Conservation (phyloP, 139 green algal species). For the Chlorella sp. region DNA sequence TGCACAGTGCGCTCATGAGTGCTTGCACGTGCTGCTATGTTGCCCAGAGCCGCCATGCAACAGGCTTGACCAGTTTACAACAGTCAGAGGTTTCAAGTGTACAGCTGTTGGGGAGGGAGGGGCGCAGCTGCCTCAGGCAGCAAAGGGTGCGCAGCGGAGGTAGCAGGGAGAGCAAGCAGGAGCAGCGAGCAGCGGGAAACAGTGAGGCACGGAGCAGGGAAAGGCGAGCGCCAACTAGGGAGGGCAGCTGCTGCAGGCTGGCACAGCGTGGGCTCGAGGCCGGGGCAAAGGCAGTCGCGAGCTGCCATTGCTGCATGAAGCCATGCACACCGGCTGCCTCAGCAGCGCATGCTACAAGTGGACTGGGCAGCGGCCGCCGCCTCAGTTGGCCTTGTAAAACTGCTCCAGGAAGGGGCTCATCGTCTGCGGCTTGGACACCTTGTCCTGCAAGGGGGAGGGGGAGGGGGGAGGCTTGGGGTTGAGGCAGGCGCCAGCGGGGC, state of each 20-base stretch:
- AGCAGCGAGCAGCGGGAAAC: neutral
- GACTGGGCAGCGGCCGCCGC: neutral
- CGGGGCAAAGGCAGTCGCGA: too few relatives aligned
- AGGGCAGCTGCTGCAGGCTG: neutral
- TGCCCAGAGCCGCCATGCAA: too few relatives aligned
- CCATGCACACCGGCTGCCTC: neutral
- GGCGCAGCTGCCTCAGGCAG: constrained; percentile 12
- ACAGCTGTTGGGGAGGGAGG: too few relatives aligned
- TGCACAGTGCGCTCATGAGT: too few relatives aligned
- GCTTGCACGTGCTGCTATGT: too few relatives aligned
- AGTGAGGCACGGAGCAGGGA: neutral
- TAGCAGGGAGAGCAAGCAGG: neutral
- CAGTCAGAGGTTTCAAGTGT: too few relatives aligned
- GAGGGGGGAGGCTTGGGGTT: too few relatives aligned
- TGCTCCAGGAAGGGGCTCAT: constrained; percentile 53
- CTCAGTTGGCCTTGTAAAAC: constrained; percentile 57
- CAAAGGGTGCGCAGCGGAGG: neutral
- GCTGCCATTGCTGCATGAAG: neutral
- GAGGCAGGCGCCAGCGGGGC: too few relatives aligned
- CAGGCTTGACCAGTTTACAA: too few relatives aligned
- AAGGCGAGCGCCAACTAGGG: neutral
- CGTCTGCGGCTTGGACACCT: neutral
- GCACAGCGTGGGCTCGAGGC: too few relatives aligned
- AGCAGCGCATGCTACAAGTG: neutral
- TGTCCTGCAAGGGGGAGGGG: neutral